Conservation (phyloP, 2,329 filamentous ascomycete species). For the Penicillium expansum region DNA sequence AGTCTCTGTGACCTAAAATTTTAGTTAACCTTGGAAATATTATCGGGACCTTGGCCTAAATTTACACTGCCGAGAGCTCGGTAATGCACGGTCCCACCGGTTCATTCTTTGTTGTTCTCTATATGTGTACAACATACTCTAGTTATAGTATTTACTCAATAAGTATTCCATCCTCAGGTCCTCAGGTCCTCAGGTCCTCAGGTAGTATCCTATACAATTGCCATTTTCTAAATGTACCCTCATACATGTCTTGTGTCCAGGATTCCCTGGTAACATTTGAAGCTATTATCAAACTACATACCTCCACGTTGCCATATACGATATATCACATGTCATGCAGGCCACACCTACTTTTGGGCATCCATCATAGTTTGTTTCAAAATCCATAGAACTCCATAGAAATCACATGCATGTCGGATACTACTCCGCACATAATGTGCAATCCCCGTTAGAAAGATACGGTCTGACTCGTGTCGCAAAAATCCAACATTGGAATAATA, state of each 20-base stretch:
- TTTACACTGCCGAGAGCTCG: not conserved
- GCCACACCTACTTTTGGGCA: not conserved
- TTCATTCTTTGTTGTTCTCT: not conserved
- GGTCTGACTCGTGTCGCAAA: not conserved
- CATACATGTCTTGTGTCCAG: not conserved
- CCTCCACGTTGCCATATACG: not conserved
- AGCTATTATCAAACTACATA: not conserved
- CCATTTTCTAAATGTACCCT: not conserved
- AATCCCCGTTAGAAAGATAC: not conserved
- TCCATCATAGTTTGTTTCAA: not conserved
- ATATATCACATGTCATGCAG: not conserved
- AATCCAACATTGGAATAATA: not conserved
- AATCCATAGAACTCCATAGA: not conserved
- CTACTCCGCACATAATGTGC: not conserved
- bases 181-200: too few species aligned
- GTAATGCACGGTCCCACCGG: not conserved
- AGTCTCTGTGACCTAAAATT: not conserved
- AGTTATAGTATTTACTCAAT: too few species aligned
- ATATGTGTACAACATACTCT: not conserved
- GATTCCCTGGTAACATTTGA: not conserved
- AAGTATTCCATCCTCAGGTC: too few species aligned
- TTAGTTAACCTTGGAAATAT: not conserved
- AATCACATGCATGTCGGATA: not conserved
- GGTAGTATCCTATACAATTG: too few species aligned
- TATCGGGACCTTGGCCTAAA: not conserved